These are phyloP conservation scores for Pseudozyma tsukubaensis DNA, from an alignment of 1,284 basidiomycete species.

Conservation along the genomic window DNA sequence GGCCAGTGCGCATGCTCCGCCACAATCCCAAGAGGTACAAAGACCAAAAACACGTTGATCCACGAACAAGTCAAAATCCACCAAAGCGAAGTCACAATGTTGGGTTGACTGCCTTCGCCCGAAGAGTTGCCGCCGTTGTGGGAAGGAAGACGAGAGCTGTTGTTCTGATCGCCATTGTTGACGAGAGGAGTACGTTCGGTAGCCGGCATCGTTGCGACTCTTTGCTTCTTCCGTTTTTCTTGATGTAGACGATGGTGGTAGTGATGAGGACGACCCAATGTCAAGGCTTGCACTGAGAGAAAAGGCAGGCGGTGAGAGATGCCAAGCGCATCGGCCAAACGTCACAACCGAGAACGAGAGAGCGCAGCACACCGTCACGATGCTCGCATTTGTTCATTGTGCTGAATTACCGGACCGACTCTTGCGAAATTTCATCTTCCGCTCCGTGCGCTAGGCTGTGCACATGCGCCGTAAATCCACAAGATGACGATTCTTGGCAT, in stretches of 20 bases:
- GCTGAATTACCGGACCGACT: not conserved
- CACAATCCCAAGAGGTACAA: constrained; percentile 66
- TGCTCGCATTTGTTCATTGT: no score
- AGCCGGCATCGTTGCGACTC: constrained; percentile 30
- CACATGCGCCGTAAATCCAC: not conserved
- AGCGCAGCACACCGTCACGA: no score
- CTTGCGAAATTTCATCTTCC: constrained; percentile 6
- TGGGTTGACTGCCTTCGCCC: constrained; percentile 13
- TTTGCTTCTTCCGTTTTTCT: not conserved
- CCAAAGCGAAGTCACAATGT: constrained; percentile 48
- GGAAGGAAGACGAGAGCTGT: constrained; percentile 19
- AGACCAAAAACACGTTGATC: constrained; percentile 65
- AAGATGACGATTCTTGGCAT: constrained; percentile 5
- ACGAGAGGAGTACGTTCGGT: constrained; percentile 45
- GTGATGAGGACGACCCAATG: not conserved
- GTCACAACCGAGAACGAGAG: no score
- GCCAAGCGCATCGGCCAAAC: not conserved
- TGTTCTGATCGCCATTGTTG: constrained; percentile 12
- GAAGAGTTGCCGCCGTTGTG: constrained; percentile 14
- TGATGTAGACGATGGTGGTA: constrained; percentile 2
- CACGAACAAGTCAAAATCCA: constrained; percentile 63
- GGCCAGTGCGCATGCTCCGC: constrained; percentile 64
- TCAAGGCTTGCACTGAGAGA: not conserved
- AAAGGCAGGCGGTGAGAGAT: not conserved
- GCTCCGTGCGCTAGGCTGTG: constrained; percentile 1